phyloP scores from a whole-genome alignment of 1,139 yeast species.

The Suhomyces kunorum region DNA sequence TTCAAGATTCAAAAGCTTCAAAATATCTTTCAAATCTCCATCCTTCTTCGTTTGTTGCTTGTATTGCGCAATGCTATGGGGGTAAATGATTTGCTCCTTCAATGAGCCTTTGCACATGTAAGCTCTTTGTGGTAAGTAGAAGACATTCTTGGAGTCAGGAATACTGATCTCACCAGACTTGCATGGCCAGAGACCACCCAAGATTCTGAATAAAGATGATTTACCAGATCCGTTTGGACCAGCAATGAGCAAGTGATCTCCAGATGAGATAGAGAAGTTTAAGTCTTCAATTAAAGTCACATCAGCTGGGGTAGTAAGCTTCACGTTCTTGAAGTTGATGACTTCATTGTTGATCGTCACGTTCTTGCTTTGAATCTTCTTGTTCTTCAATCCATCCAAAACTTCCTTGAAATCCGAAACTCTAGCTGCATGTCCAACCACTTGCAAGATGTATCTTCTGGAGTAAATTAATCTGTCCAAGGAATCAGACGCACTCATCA shows the following conservation, averaged over 20 bases:
- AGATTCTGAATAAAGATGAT: conserved; percentile 83
- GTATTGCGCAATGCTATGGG: conserved; percentile 67
- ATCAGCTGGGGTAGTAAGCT: conserved; percentile 81
- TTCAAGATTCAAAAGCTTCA: conserved; percentile 59
- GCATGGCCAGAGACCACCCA: conserved; percentile 95
- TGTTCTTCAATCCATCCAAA: conserved; percentile 52
- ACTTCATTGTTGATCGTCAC: conserved; percentile 55
- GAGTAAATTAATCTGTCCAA: conserved; percentile 85
- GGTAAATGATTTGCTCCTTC: conserved; percentile 87
- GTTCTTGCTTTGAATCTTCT: conserved; percentile 30
- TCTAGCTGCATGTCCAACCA: conserved; percentile 81
- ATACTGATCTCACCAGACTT: conserved; percentile 61
- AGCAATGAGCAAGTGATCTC: conserved; percentile 83
- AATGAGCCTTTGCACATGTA: conserved; percentile 74
- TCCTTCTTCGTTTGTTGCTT: conserved; percentile 54
- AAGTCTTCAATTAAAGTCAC: conserved; percentile 69
- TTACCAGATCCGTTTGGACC: conserved; percentile 98
- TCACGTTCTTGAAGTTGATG: conserved; percentile 71
- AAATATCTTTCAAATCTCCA: conserved; percentile 60
- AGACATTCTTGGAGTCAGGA: conserved; percentile 71
- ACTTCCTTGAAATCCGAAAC: conserved; percentile 70
- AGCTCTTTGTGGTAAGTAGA: conserved; percentile 91
- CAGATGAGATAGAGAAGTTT: conserved; percentile 71
- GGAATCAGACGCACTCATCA: conserved; percentile 85
- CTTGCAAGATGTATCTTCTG: conserved; percentile 80